A percentile compares a stretch with the other conserved stretches of the same genome.
These are phyloP conservation scores for Claviceps pazoutovae DNA, from an alignment of 2,329 filamentous ascomycete species.

Conservation along the genomic window DNA sequence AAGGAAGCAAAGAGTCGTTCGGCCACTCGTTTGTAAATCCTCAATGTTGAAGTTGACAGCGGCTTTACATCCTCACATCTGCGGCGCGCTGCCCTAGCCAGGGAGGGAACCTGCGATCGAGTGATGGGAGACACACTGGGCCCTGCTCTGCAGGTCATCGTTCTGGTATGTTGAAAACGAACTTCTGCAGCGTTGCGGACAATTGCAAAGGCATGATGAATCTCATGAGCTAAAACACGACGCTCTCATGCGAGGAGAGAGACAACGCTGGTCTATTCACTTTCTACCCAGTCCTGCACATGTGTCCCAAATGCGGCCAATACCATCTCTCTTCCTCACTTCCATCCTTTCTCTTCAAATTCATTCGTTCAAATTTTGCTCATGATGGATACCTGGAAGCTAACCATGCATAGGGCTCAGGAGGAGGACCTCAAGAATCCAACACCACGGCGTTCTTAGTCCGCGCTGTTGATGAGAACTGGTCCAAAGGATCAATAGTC, in stretches of 20 bases:
- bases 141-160: conserved; percentile 57
- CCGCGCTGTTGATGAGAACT: conserved; percentile 62
- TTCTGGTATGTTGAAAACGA: conserved; percentile 37
- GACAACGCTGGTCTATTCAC: no score
- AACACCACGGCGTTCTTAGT: conserved; percentile 84
- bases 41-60: background rate
- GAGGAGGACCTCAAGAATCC: conserved; percentile 79
- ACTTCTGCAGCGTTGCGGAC: background rate
- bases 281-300: background rate
- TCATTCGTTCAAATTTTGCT: background rate
- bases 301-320: background rate
- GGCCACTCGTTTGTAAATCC: background rate
- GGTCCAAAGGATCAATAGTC: conserved; percentile 69
- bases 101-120: background rate
- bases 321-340: background rate
- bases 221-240: background rate
- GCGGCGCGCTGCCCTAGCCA: background rate
- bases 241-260: no score
- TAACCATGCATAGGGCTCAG: conserved; percentile 51
- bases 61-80: background rate
- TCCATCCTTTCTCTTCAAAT: no score
- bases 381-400: background rate
- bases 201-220: background rate
- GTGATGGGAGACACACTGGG: conserved; percentile 15
- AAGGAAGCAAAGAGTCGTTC: no score